Base-by-base conservation (phyloP, 495 filamentous ascomycete species). In the Penicillium silybi region DNA sequence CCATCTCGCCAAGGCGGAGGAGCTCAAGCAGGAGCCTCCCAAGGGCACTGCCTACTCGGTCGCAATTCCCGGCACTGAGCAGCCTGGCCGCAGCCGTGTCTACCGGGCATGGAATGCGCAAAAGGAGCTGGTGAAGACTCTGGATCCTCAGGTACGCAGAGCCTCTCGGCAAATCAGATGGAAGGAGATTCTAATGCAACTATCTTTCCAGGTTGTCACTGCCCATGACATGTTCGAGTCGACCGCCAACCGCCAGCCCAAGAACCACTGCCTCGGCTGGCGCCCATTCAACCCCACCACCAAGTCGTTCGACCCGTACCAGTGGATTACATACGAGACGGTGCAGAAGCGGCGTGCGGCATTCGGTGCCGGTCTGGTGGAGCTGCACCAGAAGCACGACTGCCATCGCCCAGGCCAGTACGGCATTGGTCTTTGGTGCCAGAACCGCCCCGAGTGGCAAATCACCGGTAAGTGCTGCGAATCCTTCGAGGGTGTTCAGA, bases 391-490 rank as follows among this genome's bases (percentile, higher is more conserved):
- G 57, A 79, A 82, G 53, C 74, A 81, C 51, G 87, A 86, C 6
- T 75, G 88, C 43, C 54, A 59, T 50, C 64, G 65, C 32, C 74
- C 75, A 8, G 80, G 78, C 27, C 87, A 92, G 70, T 89, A 93
- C 64, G 89, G 86, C 44, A 80, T 97, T 52, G 93, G 93, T 27
- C 72, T 98, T 16, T 98, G 93, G 93, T 90, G 89, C 50, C 89
- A 92, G 73, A 98, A 98, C 68, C 83, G 93, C 46, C 88, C 92
- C 6, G 93, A 98, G 69, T 98, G 93, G 93, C 93, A 98, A 77
- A 87, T 98, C 48, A 85, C 89, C 41, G 88, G 88, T 89, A 70
- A 43, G 57, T 56, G n/a, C 40, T 11, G 3, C 17, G 16, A 29
- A 20, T 5, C 5, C 34, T 13, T 35, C 3, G 8, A 34, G n/a